phyloP scores from a whole-genome alignment of 2,329 filamentous ascomycete genomes.

The Trichoderma gracile region DNA sequence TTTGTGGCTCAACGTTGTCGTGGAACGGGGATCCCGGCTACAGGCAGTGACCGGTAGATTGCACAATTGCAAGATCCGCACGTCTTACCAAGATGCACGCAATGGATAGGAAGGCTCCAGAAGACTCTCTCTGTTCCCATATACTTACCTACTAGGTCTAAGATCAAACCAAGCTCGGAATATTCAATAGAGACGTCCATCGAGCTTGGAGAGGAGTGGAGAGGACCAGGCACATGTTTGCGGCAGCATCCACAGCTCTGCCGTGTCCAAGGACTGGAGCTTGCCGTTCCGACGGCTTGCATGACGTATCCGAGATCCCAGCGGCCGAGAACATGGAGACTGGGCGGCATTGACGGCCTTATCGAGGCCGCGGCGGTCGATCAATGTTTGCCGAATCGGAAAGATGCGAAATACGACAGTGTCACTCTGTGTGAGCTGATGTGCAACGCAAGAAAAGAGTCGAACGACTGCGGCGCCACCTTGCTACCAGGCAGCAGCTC shows the following conservation, averaged over 20 bases:
- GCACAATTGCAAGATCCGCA: not conserved
- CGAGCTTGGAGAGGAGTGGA: not conserved
- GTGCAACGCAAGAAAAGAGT: constrained; percentile 9
- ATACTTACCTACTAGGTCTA: too few species aligned
- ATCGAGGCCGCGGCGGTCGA: not conserved
- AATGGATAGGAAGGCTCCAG: not conserved
- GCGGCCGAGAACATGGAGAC: constrained; percentile 1
- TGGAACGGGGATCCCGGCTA: constrained; percentile 9
- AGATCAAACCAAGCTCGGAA: too few species aligned
- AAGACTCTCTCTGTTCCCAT: not conserved
- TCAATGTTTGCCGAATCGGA: constrained; percentile 3
- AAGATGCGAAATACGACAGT: constrained; percentile 6
- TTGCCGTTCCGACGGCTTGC: not conserved
- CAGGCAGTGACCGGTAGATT: constrained; percentile 17
- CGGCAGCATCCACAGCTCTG: not conserved
- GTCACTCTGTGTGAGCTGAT: constrained; percentile 24
- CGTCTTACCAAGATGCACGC: not conserved
- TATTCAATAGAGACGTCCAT: not conserved
- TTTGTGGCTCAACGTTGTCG: not conserved
- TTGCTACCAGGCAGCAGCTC: not conserved
- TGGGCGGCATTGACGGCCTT: not conserved
- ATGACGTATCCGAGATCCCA: constrained; percentile 5
- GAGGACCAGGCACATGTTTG: not conserved
- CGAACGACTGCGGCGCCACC: constrained; percentile 21
- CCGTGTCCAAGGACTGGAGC: not conserved